Conservation (phyloP, 2,329 filamentous ascomycete species). For the Hirsutella rhossiliensis region DNA sequence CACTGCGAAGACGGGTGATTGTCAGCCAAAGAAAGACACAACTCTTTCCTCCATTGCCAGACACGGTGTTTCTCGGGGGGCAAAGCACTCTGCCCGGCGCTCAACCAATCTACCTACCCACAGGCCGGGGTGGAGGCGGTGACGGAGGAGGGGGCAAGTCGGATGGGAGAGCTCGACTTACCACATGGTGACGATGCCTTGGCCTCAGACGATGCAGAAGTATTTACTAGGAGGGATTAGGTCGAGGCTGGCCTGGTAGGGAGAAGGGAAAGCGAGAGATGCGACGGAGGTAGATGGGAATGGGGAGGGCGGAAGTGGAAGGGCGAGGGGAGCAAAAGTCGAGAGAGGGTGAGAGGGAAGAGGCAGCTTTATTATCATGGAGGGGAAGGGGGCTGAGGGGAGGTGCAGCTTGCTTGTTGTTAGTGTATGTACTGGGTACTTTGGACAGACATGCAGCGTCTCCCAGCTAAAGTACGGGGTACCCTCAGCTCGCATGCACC, state of each 20-base stretch:
- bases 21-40: neutral
- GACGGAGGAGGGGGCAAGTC: conserved; percentile 1
- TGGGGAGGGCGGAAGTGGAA: neutral
- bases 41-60: too few relatives aligned
- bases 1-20: conserved; percentile 40
- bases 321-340: neutral
- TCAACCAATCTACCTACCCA: too few relatives aligned
- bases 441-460: too few relatives aligned
- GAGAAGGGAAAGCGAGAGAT: neutral
- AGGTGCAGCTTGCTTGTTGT: neutral
- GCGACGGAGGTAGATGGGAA: neutral
- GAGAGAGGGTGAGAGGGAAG: neutral
- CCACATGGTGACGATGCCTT: conserved; percentile 11
- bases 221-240: neutral
- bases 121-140: conserved; percentile 8
- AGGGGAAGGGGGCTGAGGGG: neutral
- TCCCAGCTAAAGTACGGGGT: too few relatives aligned
- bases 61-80: neutral
- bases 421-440: too few relatives aligned
- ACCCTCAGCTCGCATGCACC: too few relatives aligned
- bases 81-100: neutral
- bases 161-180: conserved; percentile 4
- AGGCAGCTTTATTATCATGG: neutral
- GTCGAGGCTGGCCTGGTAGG: neutral
- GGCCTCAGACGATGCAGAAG: conserved; percentile 3